Base-by-base conservation (phyloP, 768 basidiomycete species). In the Thelephora aurantiotincta region DNA sequence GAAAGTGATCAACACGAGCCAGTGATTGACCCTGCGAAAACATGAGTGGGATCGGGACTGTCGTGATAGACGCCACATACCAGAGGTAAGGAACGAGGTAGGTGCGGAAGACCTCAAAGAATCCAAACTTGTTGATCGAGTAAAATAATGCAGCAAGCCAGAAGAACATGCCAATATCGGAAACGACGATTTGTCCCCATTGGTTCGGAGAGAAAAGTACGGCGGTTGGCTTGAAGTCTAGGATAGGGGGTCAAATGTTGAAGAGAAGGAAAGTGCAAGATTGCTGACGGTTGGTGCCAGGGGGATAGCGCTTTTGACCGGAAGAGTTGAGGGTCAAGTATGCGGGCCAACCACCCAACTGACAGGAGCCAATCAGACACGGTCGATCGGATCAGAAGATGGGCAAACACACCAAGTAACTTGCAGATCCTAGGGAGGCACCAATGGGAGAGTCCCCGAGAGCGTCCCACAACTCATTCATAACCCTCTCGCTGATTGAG, bases 1-100 rank as follows among this genome's bases (percentile, higher is more conserved):
- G 83, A 90, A 97, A 16, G 92, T 96, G 69, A 97, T 96, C 57
- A 91, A 58, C 49, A 97, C 89, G 47, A 97, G 74, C 92, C 92
- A 96, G 72, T 91, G 88, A 71, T 89, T 89, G 47, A 83, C 78
- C 80, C 77, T 81, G 50, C 9, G 12, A 9, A 50, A n/a, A 41
- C 35, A 33, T 18, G 11, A 42, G 11, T 26, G 16, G 12, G 35
- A 2, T 6, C 23, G 33, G 20, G 26, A 33, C 46, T 13, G 11
- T 49, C 35, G 50, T 20, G 33, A 6, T 3, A 20, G 35, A 11
- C 9, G 23, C 23, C 30, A 50, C 63, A 49, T 51, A 69, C 84
- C 86, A 90, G 51, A 98, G 72, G 68, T 97, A 98, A 46, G 93
- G 91, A 14, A 87, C 72, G 47, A 87, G 61, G 63, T 97, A 99